Evolutionary conservation across 768 basidiomycete genomes (phyloP), one percentile per base, ranked within the genome.

Genomic region (Hypholoma sublateritium): DNA sequence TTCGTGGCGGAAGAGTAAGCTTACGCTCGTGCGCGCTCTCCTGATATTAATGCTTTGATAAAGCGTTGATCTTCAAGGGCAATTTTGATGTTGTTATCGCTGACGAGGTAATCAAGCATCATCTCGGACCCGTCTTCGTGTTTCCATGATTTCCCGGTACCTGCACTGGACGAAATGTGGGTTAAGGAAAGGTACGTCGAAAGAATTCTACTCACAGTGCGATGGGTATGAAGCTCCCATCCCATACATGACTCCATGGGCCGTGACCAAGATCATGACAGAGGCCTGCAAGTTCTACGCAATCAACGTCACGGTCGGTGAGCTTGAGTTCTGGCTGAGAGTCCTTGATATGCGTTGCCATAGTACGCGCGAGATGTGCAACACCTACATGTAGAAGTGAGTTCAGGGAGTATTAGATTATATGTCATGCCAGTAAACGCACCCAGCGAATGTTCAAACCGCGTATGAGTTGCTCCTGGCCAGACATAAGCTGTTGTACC

Each of bases 261-360:
- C 91, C 91, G 62, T 92, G 91, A 0, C 90, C 91, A 3, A 93
- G 80, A 69, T 93, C 91, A 64, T 93, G 92, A 57, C 91, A 91
- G 3, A 92, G 74, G 0, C 89, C 92, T 0, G 91, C 91, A 24
- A 93, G 73, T 56, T 88, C 86, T 9, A 93, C 86, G 58, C 91
- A 93, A 50, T 78, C 76, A 34, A 92, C 75, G 55, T 93, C 90
- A 9, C 89, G 78, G 36, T 85, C 77, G 0, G 84, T 85, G 57
- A 93, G 91, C 0, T 70, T 72, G 0, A 93, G 78, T 8, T 83
- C 75, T 0, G 82, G 83, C 59, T 93, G 92, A 8, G 68, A 74
- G 16, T 72, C 66, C 56, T 80, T 74, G 1, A 93, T 73, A 60
- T 82, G 83, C 13, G 75, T 71, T 1, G 78, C 82, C 74, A 91